Conservation (phyloP, 352 stramenopile species). For the Phytophthora fragariae region DNA sequence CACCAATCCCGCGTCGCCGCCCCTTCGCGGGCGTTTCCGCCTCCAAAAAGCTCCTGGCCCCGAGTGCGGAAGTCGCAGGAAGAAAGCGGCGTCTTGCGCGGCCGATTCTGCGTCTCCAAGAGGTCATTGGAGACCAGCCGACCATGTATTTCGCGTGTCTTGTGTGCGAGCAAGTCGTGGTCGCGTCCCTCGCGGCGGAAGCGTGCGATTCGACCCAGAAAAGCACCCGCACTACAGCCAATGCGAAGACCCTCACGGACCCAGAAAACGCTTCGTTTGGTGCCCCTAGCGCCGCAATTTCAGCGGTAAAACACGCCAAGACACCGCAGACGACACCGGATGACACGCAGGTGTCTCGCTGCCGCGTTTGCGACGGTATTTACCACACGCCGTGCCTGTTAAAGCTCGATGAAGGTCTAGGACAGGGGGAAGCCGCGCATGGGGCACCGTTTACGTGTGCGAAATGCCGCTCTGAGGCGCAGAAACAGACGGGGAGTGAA, state of each 20-base stretch:
- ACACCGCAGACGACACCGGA: neutral
- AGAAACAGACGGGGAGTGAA: constrained; percentile 11
- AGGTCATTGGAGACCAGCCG: neutral
- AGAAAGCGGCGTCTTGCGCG: constrained; percentile 28
- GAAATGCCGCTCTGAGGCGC: constrained; percentile 21
- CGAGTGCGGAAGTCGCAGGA: constrained; percentile 22
- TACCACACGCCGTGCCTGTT: constrained; percentile 53
- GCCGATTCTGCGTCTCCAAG: constrained; percentile 12
- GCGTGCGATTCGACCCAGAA: neutral
- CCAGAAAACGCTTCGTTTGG: constrained; percentile 12
- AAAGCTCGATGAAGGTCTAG: neutral
- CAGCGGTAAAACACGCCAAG: neutral
- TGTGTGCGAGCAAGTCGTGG: constrained; percentile 43
- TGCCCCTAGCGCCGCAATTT: constrained; percentile 3
- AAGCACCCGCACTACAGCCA: constrained; percentile 20
- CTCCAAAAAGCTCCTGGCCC: constrained; percentile 26
- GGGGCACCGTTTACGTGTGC: constrained; percentile 32
- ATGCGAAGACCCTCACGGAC: neutral
- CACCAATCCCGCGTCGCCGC: neutral
- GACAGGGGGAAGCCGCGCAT: neutral
- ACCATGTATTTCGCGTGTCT: constrained; percentile 58
- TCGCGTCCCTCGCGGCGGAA: constrained; percentile 14
- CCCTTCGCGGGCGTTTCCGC: neutral
- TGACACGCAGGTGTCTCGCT: constrained; percentile 34
- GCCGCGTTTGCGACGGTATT: constrained; percentile 46